phyloP scores from a whole-genome alignment of 495 filamentous ascomycete species.

The Parathielavia hyrcaniae region DNA sequence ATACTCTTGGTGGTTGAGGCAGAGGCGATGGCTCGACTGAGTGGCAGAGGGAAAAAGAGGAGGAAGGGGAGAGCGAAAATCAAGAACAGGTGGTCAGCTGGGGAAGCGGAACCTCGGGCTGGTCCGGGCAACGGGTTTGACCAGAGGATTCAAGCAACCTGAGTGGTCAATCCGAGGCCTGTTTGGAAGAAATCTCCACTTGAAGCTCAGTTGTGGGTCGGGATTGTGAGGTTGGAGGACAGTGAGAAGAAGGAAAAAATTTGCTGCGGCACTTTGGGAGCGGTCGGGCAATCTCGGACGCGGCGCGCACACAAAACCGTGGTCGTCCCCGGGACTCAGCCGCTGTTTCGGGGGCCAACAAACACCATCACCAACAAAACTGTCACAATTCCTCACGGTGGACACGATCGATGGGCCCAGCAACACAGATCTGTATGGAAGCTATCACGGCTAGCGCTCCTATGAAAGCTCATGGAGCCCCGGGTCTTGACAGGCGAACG shows the following conservation, averaged over 20 bases:
- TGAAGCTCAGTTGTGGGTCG: slow-evolving; percentile 27
- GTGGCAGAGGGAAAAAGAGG: slow-evolving; percentile 38
- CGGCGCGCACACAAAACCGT: slow-evolving; percentile 10
- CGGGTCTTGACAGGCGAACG: slow-evolving; percentile 3
- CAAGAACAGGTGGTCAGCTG: slow-evolving; percentile 33
- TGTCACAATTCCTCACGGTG: neutral
- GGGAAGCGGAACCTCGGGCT: slow-evolving; percentile 35
- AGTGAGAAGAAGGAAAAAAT: slow-evolving; percentile 20
- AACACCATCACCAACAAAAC: neutral
- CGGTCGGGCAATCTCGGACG: slow-evolving; percentile 30
- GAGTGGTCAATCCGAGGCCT: slow-evolving; percentile 34
- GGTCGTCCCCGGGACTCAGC: slow-evolving; percentile 8
- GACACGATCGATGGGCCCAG: slow-evolving; percentile 11
- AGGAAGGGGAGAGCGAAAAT: slow-evolving; percentile 32
- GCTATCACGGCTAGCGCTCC: slow-evolving; percentile 13
- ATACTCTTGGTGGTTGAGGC: slow-evolving; percentile 25
- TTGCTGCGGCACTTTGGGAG: slow-evolving; percentile 26
- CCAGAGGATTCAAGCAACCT: slow-evolving; percentile 19
- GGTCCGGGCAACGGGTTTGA: slow-evolving; percentile 36
- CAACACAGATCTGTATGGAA: neutral
- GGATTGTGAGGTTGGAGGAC: slow-evolving; percentile 16
- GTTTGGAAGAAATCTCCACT: slow-evolving; percentile 26
- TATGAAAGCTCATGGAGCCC: slow-evolving; percentile 12
- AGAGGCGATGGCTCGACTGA: slow-evolving; percentile 34
- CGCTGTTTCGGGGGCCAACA: neutral